Evolutionary conservation across 495 filamentous ascomycete species (phyloP).

Genomic region (Penicillium paradoxum): DNA sequence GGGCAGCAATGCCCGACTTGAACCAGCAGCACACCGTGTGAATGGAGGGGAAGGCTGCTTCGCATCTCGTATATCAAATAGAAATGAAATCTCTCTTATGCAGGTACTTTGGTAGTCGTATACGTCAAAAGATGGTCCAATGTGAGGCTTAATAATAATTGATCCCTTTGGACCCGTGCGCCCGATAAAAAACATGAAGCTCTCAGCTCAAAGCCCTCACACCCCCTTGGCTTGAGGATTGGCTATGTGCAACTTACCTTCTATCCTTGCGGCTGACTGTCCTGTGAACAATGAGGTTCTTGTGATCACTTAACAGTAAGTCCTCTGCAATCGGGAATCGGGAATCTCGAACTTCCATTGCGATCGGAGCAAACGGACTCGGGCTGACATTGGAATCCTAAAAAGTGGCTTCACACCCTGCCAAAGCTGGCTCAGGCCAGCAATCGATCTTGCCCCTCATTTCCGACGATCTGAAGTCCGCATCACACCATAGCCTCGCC

Average conservation of each 20-base stretch:
- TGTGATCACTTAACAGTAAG: conserved; percentile 2
- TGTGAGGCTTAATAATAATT: conserved; percentile 6
- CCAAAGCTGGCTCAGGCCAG: conserved; percentile 38
- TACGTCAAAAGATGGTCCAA: background rate
- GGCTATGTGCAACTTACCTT: conserved; percentile 1
- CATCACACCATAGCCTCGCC: conserved; percentile 40
- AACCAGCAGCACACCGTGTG: background rate
- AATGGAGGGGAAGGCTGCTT: background rate
- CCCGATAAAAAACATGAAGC: conserved; percentile 8
- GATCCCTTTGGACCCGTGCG: conserved; percentile 4
- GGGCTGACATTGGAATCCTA: conserved; percentile 1
- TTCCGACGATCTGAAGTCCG: conserved; percentile 37
- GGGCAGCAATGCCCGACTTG: background rate
- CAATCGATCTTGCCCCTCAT: conserved; percentile 40
- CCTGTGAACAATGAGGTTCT: conserved; percentile 6
- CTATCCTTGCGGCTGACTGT: background rate
- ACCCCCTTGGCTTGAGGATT: background rate
- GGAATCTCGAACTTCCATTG: background rate
- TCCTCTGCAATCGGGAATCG: background rate
- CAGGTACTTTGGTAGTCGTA: background rate
- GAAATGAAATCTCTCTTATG: background rate
- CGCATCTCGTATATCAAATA: background rate
- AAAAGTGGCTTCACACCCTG: conserved; percentile 38
- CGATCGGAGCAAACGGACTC: conserved; percentile 2
- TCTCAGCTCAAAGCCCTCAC: background rate